phyloP scores from a whole-genome alignment of 1,284 basidiomycete species.

The Ceratobasidium sp. region DNA sequence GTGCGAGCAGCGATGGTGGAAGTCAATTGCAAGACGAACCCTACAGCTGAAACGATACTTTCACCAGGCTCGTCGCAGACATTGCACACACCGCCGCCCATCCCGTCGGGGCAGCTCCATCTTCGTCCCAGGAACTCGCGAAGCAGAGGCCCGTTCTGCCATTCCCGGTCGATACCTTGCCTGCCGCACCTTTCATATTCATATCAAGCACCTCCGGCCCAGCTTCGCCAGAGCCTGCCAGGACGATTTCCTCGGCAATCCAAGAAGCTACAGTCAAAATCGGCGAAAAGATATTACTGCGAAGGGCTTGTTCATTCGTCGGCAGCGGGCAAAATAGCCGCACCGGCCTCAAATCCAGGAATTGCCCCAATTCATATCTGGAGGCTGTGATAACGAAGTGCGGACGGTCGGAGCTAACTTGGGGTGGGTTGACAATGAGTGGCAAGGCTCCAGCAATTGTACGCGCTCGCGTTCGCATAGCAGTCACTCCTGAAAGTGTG shows the following conservation, averaged over 20 bases:
- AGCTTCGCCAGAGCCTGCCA: slow-evolving; percentile 52
- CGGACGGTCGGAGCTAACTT: slow-evolving; percentile 76
- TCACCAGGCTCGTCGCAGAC: slow-evolving; percentile 80
- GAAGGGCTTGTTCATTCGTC: slow-evolving; percentile 79
- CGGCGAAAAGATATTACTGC: slow-evolving; percentile 89
- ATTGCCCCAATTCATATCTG: slow-evolving; percentile 62
- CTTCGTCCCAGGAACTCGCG: slow-evolving; percentile 33
- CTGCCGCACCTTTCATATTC: slow-evolving; percentile 76
- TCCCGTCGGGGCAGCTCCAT: slow-evolving; percentile 68
- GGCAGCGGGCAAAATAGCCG: slow-evolving; percentile 76
- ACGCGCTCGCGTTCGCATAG: no score
- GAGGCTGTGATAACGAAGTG: slow-evolving; percentile 63
- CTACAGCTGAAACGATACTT: slow-evolving; percentile 91
- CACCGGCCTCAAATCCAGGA: slow-evolving; percentile 69
- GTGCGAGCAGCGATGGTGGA: slow-evolving; percentile 90
- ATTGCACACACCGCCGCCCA: slow-evolving; percentile 91
- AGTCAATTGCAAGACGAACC: slow-evolving; percentile 97
- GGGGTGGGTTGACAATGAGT: no score
- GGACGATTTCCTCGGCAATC: slow-evolving; percentile 80
- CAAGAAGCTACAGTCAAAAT: slow-evolving; percentile 85
- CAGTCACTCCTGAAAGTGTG: no score
- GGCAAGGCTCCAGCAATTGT: not conserved
- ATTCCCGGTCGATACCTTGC: slow-evolving; percentile 66
- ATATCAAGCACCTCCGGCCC: slow-evolving; percentile 46
- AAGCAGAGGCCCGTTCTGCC: slow-evolving; percentile 60